phyloP scores from a whole-genome alignment of 306 rosid species.

The Hylodesmum podocarpum region DNA sequence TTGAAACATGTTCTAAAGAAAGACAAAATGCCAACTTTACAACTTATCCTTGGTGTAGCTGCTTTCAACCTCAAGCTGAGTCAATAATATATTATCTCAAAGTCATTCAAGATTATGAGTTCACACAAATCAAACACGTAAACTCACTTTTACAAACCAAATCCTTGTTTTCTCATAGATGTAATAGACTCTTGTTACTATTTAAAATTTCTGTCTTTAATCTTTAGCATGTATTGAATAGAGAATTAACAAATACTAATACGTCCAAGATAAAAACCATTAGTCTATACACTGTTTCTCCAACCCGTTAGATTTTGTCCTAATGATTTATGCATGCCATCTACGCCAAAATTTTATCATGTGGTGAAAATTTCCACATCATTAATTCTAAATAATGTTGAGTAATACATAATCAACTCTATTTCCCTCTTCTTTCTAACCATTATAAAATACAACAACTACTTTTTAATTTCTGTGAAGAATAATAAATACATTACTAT shows the following conservation, averaged over 20 bases:
- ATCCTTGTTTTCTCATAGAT: neutral
- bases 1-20: neutral
- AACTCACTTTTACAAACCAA: slow-evolving; percentile 9
- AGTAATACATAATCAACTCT: neutral
- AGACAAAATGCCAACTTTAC: slow-evolving; percentile 21
- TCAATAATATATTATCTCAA: neutral
- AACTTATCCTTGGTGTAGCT: neutral
- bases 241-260: neutral
- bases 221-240: neutral
- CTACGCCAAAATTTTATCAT: neutral
- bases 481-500: too few relatives aligned
- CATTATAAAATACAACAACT: neutral
- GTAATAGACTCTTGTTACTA: neutral
- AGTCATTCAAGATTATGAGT: neutral
- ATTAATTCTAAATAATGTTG: neutral
- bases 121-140: neutral
- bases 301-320: neutral
- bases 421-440: neutral
- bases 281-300: neutral
- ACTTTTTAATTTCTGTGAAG: too few relatives aligned
- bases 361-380: neutral
- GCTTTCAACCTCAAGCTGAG: slow-evolving; percentile 23
- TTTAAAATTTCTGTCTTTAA: neutral
- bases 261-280: neutral
- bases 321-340: neutral